Evolutionary conservation across 176 grass and related monocot species (phyloP), one percentile per base, ranked within the genome.

Genomic region (Avena atlantica): DNA sequence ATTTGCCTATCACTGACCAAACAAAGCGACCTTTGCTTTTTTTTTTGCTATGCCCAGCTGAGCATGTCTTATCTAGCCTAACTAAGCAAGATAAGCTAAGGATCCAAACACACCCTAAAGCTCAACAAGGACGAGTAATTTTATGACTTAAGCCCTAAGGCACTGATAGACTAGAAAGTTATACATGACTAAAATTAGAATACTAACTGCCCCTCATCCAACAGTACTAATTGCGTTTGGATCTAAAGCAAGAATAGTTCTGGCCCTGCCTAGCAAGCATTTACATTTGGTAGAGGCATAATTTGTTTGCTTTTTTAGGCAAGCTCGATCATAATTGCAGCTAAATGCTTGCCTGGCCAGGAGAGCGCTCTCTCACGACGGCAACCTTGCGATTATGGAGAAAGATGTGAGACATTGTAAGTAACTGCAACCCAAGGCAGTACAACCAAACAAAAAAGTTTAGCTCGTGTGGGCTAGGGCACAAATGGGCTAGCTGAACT

Each of bases 41-140:
- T 76, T 24, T 76, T 76, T 51, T 34, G 72, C 72, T 75, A 75
- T 75, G 23, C 23, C 72, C 72, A 52, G 72, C 23, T 75, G 72
- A 75, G 12, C n/a, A 24, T 50, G 21, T 75, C 52, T 8, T 17
- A 76, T 76, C 47, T 75, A 75, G 13, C 6, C 72, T 51, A 75
- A 14, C 47, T 52, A 75, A 52, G 72, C 47, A 75, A 52, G 47
- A 75, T 4, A 75, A 27, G 23, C 12, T 75, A 29, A 25, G 23
- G 72, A 75, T 52, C 48, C 48, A 31, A 53, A 76, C 73, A 76
- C 48, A 53, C 24, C 24, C 23, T 53, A 76, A 49, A 62, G 25
- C 11, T 36, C 37, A 27, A 70, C 9, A 74, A 36, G 47, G 34
- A 36, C 80, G 48, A 23, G 29, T 52, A 45, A 57, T 57, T 85